Percentiles rank a stretch among this genome's conserved stretches.
These are phyloP conservation scores for Mucor racemosus DNA, from an alignment of 371 early-diverging fungal genomes.

Conservation along the genomic window DNA sequence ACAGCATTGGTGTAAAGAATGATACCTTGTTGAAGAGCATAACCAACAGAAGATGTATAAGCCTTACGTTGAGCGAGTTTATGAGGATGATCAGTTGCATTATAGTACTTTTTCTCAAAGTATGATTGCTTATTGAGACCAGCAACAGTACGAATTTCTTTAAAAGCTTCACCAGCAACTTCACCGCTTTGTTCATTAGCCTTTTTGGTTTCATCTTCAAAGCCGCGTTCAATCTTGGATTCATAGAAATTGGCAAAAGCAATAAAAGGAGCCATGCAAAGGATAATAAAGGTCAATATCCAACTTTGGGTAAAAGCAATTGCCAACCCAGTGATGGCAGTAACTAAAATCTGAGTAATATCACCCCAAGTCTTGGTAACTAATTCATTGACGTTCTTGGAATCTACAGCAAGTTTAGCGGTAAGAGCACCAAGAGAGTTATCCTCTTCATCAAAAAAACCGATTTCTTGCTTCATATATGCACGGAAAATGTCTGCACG, in stretches of 20 bases:
- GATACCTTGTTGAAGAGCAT: slow-evolving; percentile 72
- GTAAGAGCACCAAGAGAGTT: slow-evolving; percentile 86
- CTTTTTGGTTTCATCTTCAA: slow-evolving; percentile 64
- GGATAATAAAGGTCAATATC: slow-evolving; percentile 63
- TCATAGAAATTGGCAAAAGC: slow-evolving; percentile 50
- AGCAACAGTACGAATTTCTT: slow-evolving; percentile 88
- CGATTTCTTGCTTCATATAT: slow-evolving; percentile 84
- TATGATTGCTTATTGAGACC: slow-evolving; percentile 76
- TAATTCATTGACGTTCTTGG: slow-evolving; percentile 69
- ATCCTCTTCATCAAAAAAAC: slow-evolving; percentile 84
- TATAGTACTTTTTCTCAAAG: slow-evolving; percentile 64
- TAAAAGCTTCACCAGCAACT: slow-evolving; percentile 84
- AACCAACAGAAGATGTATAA: slow-evolving; percentile 62
- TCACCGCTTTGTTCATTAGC: slow-evolving; percentile 75
- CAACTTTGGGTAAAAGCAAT: slow-evolving; percentile 62
- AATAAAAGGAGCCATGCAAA: slow-evolving; percentile 61
- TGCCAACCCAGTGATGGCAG: slow-evolving; percentile 45
- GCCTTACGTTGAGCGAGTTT: slow-evolving; percentile 62
- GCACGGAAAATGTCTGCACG: slow-evolving; percentile 63
- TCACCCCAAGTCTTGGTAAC: slow-evolving; percentile 73
- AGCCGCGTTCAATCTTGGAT: slow-evolving; percentile 54
- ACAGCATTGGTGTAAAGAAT: slow-evolving; percentile 69
- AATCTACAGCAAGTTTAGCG: slow-evolving; percentile 83
- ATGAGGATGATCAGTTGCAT: slow-evolving; percentile 70
- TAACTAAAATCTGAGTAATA: slow-evolving; percentile 59